phyloP scores from a whole-genome alignment of 306 rosid genomes.

The Astragalus membranaceus region DNA sequence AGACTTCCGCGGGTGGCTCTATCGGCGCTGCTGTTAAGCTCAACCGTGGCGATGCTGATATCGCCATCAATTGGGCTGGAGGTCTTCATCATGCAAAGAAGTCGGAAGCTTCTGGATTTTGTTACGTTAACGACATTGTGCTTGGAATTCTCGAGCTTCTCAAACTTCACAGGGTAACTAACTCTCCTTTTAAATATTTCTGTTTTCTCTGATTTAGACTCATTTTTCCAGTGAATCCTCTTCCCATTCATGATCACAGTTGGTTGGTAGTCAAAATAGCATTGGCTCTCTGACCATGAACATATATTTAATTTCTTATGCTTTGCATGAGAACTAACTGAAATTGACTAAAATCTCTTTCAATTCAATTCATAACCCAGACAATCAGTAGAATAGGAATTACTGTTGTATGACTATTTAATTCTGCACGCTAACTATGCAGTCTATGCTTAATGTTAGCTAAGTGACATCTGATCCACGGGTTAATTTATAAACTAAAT shows the following conservation, averaged over 20 bases:
- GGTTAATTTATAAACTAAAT: no score
- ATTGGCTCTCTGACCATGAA: not conserved
- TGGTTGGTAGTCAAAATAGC: not conserved
- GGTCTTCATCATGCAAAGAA: conserved; percentile 81
- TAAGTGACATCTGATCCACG: no score
- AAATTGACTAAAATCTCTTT: not conserved
- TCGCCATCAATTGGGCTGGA: conserved; percentile 79
- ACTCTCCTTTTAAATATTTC: not conserved
- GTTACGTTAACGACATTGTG: conserved; percentile 87
- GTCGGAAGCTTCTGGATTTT: conserved; percentile 86
- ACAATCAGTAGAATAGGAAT: not conserved
- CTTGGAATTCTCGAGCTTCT: conserved; percentile 90
- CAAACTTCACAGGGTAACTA: conserved; percentile 70
- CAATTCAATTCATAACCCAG: not conserved
- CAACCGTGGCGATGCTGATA: conserved; percentile 62
- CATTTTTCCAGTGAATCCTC: not conserved
- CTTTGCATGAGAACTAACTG: not conserved
- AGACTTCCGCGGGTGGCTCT: conserved; percentile 76
- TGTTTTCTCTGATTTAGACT: not conserved
- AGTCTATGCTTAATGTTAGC: no score
- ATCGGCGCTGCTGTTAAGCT: conserved; percentile 77
- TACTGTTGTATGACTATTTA: no score
- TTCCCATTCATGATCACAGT: not conserved
- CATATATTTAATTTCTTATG: not conserved
- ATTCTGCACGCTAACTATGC: no score